Evolutionary conservation across 2,329 filamentous ascomycete genomes (phyloP).

Genomic region (Cladobotryum mycophilum): DNA sequence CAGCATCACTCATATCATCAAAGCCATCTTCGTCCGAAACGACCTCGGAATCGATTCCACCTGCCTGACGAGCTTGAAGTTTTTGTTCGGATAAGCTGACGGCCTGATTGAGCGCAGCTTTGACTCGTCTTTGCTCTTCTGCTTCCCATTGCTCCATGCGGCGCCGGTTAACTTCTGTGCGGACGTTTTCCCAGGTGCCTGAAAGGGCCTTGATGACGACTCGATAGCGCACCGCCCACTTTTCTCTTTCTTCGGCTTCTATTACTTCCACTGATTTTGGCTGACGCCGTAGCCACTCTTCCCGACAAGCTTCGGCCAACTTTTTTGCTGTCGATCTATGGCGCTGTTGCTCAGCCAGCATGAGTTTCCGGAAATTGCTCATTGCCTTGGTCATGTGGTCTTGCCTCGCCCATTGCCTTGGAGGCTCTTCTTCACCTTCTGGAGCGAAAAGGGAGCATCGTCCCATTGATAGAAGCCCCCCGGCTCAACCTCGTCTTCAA

Average conservation of each 20-base stretch:
- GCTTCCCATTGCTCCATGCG: constrained; percentile 58
- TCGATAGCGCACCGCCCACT: constrained; percentile 63
- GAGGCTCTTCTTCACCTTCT: constrained; percentile 65
- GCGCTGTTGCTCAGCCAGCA: constrained; percentile 70
- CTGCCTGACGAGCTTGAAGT: constrained; percentile 52
- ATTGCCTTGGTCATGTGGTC: constrained; percentile 81
- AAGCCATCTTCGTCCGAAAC: constrained; percentile 39
- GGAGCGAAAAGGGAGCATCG: constrained; percentile 67
- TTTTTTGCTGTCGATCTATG: constrained; percentile 74
- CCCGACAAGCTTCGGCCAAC: constrained; percentile 69
- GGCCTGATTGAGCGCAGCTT: constrained; percentile 65
- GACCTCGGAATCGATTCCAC: constrained; percentile 48
- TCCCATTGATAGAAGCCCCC: constrained; percentile 69
- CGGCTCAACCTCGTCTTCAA: constrained; percentile 66
- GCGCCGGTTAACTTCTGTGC: constrained; percentile 52
- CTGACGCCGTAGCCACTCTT: constrained; percentile 67
- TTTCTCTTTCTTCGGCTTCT: constrained; percentile 66
- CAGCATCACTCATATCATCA: constrained; percentile 42
- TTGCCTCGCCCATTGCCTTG: constrained; percentile 74
- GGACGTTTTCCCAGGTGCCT: constrained; percentile 60
- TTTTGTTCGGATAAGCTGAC: constrained; percentile 66
- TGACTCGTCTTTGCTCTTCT: constrained; percentile 57
- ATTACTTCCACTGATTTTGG: constrained; percentile 76
- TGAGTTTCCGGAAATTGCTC: constrained; percentile 70
- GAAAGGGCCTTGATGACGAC: constrained; percentile 55